These are phyloP conservation scores for Emergomyces orientalis DNA, from an alignment of 2,329 filamentous ascomycete species.

Conservation along the genomic window DNA sequence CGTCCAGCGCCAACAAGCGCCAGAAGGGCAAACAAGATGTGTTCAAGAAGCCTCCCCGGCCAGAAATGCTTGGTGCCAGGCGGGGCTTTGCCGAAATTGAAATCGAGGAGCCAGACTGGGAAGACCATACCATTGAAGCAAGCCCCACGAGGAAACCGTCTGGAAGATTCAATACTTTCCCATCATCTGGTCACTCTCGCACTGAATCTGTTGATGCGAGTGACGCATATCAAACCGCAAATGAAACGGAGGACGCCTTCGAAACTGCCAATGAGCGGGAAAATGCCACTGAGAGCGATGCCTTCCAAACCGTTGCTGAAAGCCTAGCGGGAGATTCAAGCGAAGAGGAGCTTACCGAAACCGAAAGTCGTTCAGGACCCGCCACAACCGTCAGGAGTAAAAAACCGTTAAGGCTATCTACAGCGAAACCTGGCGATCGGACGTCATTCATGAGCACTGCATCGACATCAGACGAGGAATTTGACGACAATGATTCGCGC, in stretches of 20 bases:
- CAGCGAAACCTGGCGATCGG: constrained; percentile 46
- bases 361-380: constrained; percentile 48
- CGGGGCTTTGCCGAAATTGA: constrained; percentile 69
- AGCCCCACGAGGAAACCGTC: constrained; percentile 46
- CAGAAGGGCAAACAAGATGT: constrained; percentile 54
- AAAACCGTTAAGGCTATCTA: constrained; percentile 31
- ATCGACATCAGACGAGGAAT: constrained; percentile 73
- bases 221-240: constrained; percentile 71
- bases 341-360: constrained; percentile 78
- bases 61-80: constrained; percentile 66
- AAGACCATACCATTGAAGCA: constrained; percentile 60
- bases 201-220: constrained; percentile 41
- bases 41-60: constrained; percentile 68
- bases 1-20: constrained; percentile 41
- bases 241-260: constrained; percentile 60
- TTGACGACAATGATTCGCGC: constrained; percentile 50
- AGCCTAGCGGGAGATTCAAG: constrained; percentile 59
- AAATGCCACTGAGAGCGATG: constrained; percentile 73
- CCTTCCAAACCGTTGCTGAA: constrained; percentile 89
- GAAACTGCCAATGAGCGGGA: constrained; percentile 70
- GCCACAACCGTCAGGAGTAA: constrained; percentile 28
- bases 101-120: constrained; percentile 77
- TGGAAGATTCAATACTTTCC: constrained; percentile 18
- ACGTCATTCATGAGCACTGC: constrained; percentile 77
- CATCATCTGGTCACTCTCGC: not conserved